Evolutionary conservation across 2,329 filamentous ascomycete genomes (phyloP).

Genomic region (Xylaria sp.): DNA sequence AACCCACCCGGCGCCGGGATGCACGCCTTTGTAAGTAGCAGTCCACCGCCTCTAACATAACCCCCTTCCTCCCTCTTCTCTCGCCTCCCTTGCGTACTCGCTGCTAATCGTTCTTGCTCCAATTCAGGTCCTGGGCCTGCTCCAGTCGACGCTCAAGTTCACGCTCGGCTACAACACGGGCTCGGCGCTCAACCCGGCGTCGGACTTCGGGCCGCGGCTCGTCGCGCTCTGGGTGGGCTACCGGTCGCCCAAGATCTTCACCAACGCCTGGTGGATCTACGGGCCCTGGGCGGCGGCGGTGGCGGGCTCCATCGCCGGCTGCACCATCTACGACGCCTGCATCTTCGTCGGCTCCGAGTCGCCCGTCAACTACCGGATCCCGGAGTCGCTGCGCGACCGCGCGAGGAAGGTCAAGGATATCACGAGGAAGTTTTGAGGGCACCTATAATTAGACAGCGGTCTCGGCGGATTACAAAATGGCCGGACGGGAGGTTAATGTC

Average conservation of each 20-base stretch:
- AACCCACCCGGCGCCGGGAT: slow-evolving; percentile 43
- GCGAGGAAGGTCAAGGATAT: no score
- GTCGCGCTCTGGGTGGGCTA: slow-evolving; percentile 24
- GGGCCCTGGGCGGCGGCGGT: slow-evolving; percentile 34
- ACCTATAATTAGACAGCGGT: no score
- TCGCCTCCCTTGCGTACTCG: slow-evolving; percentile 1
- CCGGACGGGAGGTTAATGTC: no score
- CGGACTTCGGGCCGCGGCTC: slow-evolving; percentile 40
- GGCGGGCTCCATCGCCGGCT: slow-evolving; percentile 34
- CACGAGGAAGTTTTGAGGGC: no score
- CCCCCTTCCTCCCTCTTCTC: no score
- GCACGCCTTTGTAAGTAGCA: slow-evolving; percentile 36
- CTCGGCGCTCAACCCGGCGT: slow-evolving; percentile 42
- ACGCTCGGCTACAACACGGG: slow-evolving; percentile 43
- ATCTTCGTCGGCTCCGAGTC: slow-evolving; percentile 37
- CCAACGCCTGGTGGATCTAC: slow-evolving; percentile 38
- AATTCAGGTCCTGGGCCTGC: slow-evolving; percentile 40
- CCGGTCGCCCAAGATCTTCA: slow-evolving; percentile 31
- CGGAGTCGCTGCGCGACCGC: no score
- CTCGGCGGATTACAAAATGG: no score
- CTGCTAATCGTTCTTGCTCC: neutral
- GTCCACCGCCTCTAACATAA: neutral
- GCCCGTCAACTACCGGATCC: slow-evolving; percentile 34
- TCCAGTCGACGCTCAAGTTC: slow-evolving; percentile 41
- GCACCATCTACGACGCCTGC: slow-evolving; percentile 36